Evolutionary conservation across 2,329 filamentous ascomycete species (phyloP), one percentile per base, ranked within the genome.

Genomic region (Tolypocladium album): DNA sequence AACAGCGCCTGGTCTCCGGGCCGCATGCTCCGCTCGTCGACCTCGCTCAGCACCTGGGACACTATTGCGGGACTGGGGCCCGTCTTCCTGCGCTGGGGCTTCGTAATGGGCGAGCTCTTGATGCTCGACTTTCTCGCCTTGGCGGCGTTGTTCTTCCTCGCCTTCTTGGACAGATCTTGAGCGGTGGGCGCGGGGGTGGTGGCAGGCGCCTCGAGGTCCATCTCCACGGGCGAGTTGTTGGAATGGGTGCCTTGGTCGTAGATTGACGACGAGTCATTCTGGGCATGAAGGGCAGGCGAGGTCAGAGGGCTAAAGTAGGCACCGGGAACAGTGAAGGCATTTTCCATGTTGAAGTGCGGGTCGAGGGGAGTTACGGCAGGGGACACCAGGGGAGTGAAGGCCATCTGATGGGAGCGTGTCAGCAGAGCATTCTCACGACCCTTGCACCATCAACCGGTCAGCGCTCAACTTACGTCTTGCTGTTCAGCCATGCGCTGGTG

Each of bases 321-420:
- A 42, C 83, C 83, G 0, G 88, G 86, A 4, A 89, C 79, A 7
- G 82, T 81, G 66, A 85, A 90, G 56, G 77, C 76, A 39, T 74
- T 74, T 31, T 85, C 82, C 61, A 83, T 76, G 55, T 81, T 78
- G 69, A 90, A 91, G 64, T 87, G 85, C 50, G 83, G 79, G 68
- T 92, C 90, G 57, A 92, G 79, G 27, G 90, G 89, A 2, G 89
- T 92, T 52, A 93, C 89, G 5, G 89, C 90, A n/a, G 90, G 90
- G 22, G 90, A 92, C 13, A 90, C 89, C 38, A 93, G 80, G 0
- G 90, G 90, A 2, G 89, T 93, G 69, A 92, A 92, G 12, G 86
- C 79, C 82, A 90, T 85, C 84, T 88, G 67, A 36, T 58, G 24
- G 20, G 4, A n/a, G 15, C 27, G 27, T 7, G 58, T 59, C 24